A percentile compares a stretch with the other conserved stretches of the same genome.
phyloP scores from a whole-genome alignment of 495 filamentous ascomycete species.

The Opeltia flavorubescens region DNA sequence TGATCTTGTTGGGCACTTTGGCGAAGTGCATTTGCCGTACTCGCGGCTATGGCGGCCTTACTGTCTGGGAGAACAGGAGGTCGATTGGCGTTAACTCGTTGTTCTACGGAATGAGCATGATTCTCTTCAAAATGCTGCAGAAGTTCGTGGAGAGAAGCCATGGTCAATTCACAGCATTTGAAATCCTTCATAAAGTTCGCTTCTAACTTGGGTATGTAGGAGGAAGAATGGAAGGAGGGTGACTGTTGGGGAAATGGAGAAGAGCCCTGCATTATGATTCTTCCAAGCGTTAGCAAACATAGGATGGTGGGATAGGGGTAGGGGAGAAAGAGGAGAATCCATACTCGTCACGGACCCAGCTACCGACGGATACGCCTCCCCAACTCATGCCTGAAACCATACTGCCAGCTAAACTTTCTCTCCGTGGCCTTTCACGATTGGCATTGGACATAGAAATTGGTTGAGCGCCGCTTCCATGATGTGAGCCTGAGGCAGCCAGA shows the following conservation, averaged over 20 bases:
- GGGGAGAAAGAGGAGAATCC: constrained; percentile 28
- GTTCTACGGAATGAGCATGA: constrained; percentile 49
- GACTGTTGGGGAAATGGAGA: constrained; percentile 85
- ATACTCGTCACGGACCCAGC: constrained; percentile 97
- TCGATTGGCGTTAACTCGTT: constrained; percentile 38
- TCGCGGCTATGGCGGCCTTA: constrained; percentile 40
- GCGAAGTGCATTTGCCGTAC: constrained; percentile 34
- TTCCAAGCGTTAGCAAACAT: constrained; percentile 26
- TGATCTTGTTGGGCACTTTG: constrained; percentile 28
- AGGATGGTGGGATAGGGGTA: too few species aligned
- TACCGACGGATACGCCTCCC: constrained; percentile 91
- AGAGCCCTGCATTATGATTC: constrained; percentile 92
- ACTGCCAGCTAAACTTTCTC: constrained; percentile 79
- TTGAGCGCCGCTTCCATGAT: constrained; percentile 61
- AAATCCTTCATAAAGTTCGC: constrained; percentile 96
- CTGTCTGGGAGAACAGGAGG: constrained; percentile 28
- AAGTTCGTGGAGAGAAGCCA: constrained; percentile 85
- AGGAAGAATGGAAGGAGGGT: constrained; percentile 91
- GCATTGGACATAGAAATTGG: constrained; percentile 73
- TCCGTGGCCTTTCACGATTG: constrained; percentile 57
- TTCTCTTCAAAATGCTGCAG: constrained; percentile 92
- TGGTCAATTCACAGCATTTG: constrained; percentile 73
- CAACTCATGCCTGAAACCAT: constrained; percentile 91
- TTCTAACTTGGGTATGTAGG: constrained; percentile 93
- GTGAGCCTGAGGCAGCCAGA: constrained; percentile 23